Evolutionary conservation across 306 rosid species (phyloP), one percentile per base, ranked within the genome.

Genomic region (Quercus berberidifolia): DNA sequence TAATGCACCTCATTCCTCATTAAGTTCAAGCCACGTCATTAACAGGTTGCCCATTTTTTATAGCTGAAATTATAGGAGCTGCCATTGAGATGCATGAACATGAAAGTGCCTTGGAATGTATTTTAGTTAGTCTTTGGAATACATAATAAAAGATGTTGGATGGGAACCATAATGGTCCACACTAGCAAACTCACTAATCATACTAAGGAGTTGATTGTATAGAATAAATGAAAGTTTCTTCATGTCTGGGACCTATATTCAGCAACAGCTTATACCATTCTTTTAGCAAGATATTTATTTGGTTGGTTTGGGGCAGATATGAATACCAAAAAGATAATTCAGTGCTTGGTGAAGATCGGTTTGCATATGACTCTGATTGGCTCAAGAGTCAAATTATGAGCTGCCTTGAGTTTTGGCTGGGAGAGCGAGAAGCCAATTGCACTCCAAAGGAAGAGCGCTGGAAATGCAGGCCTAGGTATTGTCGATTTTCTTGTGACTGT

Each of bases 391-490:
- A 87, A 82, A 83, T 94, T 62, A 78, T 31, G 15, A 11, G 15
- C 17, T 74, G 89, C 81, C 83, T 91, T 17, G 87, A 90, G 86
- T 89, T 94, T 76, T 94, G 97, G 99, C 81, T 1, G 30, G 98
- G 97, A 73, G 86, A 86, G 80, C 88, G 85, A 85, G 97, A 91
- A 85, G 86, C 92, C 14, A 65, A 74, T 26, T 92, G 60, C 74
- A 80, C 91, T 62, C 87, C 94, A 0, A 83, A 82, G 74, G 97
- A 91, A 28, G 99, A 94, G 84, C 89, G 91, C 10, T 90, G 97
- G 97, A 94, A 91, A 84, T 92, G 97, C 74, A 1, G 26, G 26
- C 26, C 26, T 25, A 25, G 79, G 51, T 75, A 28, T 79, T 94
- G 97, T 78, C 86, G 85, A 79, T 90, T 73, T 80, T 72, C 67